Conservation (phyloP, 2,329 filamentous ascomycete species). For the Sclerotinia trifoliorum region DNA sequence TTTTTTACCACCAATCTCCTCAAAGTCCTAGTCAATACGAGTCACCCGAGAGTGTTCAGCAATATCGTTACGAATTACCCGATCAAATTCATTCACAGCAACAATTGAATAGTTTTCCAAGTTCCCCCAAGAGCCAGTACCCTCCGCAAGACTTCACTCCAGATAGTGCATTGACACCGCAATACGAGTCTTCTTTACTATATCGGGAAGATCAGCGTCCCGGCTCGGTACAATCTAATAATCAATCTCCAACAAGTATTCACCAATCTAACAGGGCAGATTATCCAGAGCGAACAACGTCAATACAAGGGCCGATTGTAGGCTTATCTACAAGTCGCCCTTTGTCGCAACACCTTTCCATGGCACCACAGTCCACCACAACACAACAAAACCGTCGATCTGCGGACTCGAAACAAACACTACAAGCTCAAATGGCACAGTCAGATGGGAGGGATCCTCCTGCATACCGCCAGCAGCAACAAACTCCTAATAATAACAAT, state of each 20-base stretch:
- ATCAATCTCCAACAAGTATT: slow-evolving; percentile 32
- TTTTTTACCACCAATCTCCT: slow-evolving; percentile 16
- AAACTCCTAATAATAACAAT: slow-evolving; percentile 30
- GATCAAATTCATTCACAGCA: slow-evolving; percentile 35
- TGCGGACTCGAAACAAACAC: slow-evolving; percentile 35
- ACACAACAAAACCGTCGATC: slow-evolving; percentile 36
- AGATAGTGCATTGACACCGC: slow-evolving; percentile 62
- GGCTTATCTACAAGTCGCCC: slow-evolving; percentile 26
- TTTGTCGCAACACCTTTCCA: slow-evolving; percentile 33
- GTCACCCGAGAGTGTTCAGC: slow-evolving; percentile 32
- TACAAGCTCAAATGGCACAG: slow-evolving; percentile 31
- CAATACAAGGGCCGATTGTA: slow-evolving; percentile 28
- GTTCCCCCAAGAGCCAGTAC: slow-evolving; percentile 46
- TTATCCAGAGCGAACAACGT: slow-evolving; percentile 35
- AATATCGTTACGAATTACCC: slow-evolving; percentile 31
- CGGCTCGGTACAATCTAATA: slow-evolving; percentile 37
- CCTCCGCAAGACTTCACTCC: slow-evolving; percentile 32
- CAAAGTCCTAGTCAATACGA: slow-evolving; percentile 19
- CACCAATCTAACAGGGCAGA: slow-evolving; percentile 29
- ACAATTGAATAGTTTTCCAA: slow-evolving; percentile 27
- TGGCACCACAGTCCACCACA: slow-evolving; percentile 33
- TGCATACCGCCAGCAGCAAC: slow-evolving; percentile 34
- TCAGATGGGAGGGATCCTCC: slow-evolving; percentile 37
- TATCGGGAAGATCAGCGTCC: slow-evolving; percentile 37
- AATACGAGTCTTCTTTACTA: slow-evolving; percentile 56